Base-by-base conservation (phyloP, 83 land plant species). In the Picea abies region DNA sequence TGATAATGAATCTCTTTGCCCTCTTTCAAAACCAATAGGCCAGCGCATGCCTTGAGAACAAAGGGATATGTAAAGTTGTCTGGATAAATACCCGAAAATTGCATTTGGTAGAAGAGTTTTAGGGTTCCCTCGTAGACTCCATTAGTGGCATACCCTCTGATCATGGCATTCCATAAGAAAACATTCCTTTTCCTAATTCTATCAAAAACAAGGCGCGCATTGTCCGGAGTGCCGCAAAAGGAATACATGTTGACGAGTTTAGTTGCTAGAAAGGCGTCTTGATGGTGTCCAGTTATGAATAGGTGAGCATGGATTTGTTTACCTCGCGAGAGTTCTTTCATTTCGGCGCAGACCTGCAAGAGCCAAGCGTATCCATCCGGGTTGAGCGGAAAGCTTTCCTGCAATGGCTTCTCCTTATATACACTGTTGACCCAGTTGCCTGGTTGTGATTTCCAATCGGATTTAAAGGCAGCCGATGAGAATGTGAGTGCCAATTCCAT, bases 201-300 rank as follows among this genome's bases (percentile, higher is more conserved):
- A 29, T 68, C 72, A 29, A 68, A 68, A 11, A 68, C 72, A 26
- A 26, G 6, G 72, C 72, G 72, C 5, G 72, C 72, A 68, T 68
- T 29, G 15, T 68, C 22, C 22, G 15, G 14, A 26, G 15, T 11
- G 32, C 37, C 9, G 12, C 35, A 26, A 35, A 68, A 26, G 72
- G 37, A 35, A 68, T 68, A 68, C 72, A 68, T 29, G 72, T 68
- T 68, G 26, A 68, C 72, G 4, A 68, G 72, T 29, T 68, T 68
- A 17, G 72, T 68, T 68, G 72, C 72, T 29, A 68, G 32, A 17
- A 26, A 68, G 39, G 37, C 32, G 41, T 68, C 37, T 68, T 68
- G 72, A 26, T 68, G 11, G 32, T 12, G 23, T 22, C 72, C 72
- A 68, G 72, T n/a, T n/a, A 68, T 26, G 26, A 68, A 16, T 3